phyloP scores from a whole-genome alignment of 2,329 filamentous ascomycete genomes.

The Knufia petricola region DNA sequence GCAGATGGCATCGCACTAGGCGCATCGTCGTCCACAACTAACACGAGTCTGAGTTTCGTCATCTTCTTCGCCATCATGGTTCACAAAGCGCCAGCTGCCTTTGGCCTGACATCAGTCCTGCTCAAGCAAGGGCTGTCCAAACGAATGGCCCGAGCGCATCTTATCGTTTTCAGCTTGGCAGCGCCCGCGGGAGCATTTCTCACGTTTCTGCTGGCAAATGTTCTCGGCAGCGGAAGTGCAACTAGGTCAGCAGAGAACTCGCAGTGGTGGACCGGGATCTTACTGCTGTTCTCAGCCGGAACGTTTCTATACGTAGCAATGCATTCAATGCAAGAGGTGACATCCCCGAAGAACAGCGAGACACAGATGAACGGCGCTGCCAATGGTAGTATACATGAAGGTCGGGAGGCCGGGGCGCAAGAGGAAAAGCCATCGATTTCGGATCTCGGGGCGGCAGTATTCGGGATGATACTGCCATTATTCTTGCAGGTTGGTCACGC shows the following conservation, averaged over 20 bases:
- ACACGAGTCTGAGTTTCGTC: slow-evolving; percentile 71
- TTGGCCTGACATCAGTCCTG: slow-evolving; percentile 82
- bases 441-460: slow-evolving; percentile 37
- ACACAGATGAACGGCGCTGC: slow-evolving; percentile 35
- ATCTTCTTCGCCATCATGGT: slow-evolving; percentile 96
- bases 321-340: slow-evolving; percentile 87
- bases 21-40: slow-evolving; percentile 67
- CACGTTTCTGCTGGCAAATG: slow-evolving; percentile 70
- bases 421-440: slow-evolving; percentile 34
- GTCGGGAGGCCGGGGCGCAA: slow-evolving; percentile 20
- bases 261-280: slow-evolving; percentile 83
- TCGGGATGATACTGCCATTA: slow-evolving; percentile 39
- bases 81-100: slow-evolving; percentile 92
- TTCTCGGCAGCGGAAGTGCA: slow-evolving; percentile 50
- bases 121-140: slow-evolving; percentile 87
- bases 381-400: slow-evolving; percentile 37
- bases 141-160: slow-evolving; percentile 69
- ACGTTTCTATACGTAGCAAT: slow-evolving; percentile 98
- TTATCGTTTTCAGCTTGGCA: slow-evolving; percentile 84
- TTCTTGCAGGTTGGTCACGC: slow-evolving; percentile 41
- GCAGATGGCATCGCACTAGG: slow-evolving; percentile 95
- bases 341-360: slow-evolving; percentile 15
- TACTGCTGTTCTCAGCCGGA: slow-evolving; percentile 88
- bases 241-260: slow-evolving; percentile 51
- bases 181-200: slow-evolving; percentile 75